Evolutionary conservation across 164 flowering plant genomes (phyloP), one percentile per base, ranked within the genome.

Genomic region (Taxillus chinensis): DNA sequence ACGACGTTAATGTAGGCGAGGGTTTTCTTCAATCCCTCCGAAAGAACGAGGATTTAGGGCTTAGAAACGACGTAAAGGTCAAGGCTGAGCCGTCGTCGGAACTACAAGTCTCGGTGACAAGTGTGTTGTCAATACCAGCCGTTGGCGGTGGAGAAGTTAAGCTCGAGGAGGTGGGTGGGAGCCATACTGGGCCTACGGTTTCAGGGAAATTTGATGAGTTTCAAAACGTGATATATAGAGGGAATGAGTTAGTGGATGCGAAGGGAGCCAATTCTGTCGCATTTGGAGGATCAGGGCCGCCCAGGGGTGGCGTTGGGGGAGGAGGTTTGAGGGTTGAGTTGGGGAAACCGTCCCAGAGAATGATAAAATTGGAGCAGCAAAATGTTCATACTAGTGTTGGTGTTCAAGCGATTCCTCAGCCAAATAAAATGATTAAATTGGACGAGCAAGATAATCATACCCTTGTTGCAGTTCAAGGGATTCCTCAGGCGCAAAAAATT

Each of bases 1-100:
- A 89, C 41, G 93, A 91, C 65, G 96, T 89, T 59, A 91, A 89
- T 57, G 88, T 89, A 8, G 91, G 96, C 2, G 93, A 91, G 67
- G 85, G 86, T 16, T 86, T 90, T 64, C 77, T 76, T 37, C 90
- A 86, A 64, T 65, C 86, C 9, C 40, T 86, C 49, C 62, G 74
- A 13, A 83, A 78, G 71, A 79, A 71, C 15, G 90, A 87, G 50
- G 83, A 75, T 48, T 42, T 59, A 5, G 87, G 76, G 68, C 68
- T 71, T 51, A 69, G 68, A 41, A 69, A 63, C 3, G 70, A 10
- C 49, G 69, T 55, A 38, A 64, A 62, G 53, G 57, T 61, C 51
- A 68, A 63, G 62, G 58, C 48, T 4, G 73, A 68, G 45, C 60
- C 54, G 39, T 69, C 56, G 5, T 42, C 27, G 27, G 27, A 27